These are phyloP conservation scores for Imleria badia DNA, from an alignment of 768 basidiomycete genomes.

Conservation along the genomic window DNA sequence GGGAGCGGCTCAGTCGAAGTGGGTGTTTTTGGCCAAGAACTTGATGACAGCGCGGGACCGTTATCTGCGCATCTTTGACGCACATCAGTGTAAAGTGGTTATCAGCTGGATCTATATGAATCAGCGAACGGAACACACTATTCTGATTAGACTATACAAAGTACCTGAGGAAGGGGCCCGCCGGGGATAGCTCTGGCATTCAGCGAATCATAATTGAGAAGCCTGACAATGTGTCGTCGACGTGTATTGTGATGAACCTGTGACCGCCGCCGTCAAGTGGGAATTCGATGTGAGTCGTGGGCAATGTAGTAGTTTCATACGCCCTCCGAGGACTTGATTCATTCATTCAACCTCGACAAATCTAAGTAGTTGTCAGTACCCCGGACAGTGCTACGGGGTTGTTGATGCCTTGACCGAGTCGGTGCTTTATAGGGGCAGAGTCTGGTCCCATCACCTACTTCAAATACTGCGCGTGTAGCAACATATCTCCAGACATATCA, in stretches of 20 bases:
- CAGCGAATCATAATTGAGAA: background rate
- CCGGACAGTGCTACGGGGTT: too few relatives aligned
- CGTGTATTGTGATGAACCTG: background rate
- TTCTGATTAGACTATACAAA: background rate
- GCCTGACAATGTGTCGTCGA: background rate
- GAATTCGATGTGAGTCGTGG: background rate
- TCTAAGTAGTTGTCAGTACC: too few relatives aligned
- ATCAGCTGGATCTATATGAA: background rate
- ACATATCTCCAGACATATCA: too few relatives aligned
- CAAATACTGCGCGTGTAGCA: too few relatives aligned
- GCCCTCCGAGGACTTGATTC: too few relatives aligned
- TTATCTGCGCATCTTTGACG: background rate
- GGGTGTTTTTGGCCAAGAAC: background rate
- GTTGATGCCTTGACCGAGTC: too few relatives aligned
- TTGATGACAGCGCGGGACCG: background rate
- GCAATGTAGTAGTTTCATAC: too few relatives aligned
- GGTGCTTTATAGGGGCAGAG: too few relatives aligned
- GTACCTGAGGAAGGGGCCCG: too few relatives aligned
- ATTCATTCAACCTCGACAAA: too few relatives aligned
- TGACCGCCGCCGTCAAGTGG: background rate
- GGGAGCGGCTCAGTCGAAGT: conserved; percentile 10
- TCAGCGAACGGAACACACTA: background rate
- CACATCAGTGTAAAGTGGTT: background rate
- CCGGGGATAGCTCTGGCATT: too few relatives aligned
- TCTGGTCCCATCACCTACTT: too few relatives aligned